These are phyloP conservation scores for Pecoramyces ruminantium DNA, from an alignment of 192 early-diverging fungal genomes.

Conservation along the genomic window DNA sequence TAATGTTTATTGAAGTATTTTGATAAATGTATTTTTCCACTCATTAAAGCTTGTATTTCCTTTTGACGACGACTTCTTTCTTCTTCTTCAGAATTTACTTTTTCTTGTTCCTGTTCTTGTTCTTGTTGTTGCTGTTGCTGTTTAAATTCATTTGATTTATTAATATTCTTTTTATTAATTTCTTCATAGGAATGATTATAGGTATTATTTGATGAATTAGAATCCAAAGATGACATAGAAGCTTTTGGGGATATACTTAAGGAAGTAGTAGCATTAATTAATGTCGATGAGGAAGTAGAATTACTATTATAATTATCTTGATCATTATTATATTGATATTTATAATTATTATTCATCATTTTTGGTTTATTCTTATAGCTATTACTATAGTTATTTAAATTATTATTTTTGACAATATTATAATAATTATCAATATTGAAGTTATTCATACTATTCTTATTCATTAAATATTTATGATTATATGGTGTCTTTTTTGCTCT, in stretches of 20 bases:
- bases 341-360: neutral
- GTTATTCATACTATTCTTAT: neutral
- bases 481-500: neutral
- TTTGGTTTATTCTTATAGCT: neutral
- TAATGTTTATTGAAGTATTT: neutral
- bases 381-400: neutral
- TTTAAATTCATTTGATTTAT: neutral
- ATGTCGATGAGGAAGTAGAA: neutral
- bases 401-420: neutral
- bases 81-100: neutral
- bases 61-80: neutral
- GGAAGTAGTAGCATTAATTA: neutral
- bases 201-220: neutral
- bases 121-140: neutral
- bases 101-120: neutral
- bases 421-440: neutral
- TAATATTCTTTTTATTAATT: neutral
- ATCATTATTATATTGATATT: neutral
- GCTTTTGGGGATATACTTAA: neutral
- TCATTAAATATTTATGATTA: neutral
- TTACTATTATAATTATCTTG: neutral
- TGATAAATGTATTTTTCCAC: neutral
- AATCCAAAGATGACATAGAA: neutral
- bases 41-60: neutral
- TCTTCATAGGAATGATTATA: neutral